A percentile compares a stretch with the other conserved stretches of the same genome.
Evolutionary conservation across 306 rosid species (phyloP).

Genomic region (Casuarina equisetifolia): DNA sequence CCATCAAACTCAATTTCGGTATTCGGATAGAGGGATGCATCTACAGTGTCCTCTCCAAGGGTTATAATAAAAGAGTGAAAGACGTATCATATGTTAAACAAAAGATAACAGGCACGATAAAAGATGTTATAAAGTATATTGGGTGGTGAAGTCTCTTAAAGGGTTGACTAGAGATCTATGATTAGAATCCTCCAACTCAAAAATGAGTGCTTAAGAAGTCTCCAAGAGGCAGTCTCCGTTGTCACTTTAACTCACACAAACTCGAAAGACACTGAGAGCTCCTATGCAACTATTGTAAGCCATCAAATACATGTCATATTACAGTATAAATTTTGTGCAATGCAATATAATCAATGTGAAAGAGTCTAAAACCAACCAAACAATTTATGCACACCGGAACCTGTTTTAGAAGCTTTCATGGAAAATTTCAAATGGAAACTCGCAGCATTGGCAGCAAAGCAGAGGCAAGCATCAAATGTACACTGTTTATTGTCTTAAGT

Average conservation of each 20-base stretch:
- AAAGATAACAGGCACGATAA: no score
- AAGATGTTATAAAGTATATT: no score
- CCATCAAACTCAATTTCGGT: no score
- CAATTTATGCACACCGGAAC: background rate
- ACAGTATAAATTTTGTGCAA: background rate
- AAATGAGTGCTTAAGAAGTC: background rate
- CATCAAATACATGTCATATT: background rate
- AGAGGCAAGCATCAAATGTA: constrained; percentile 23
- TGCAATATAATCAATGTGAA: background rate
- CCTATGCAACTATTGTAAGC: background rate
- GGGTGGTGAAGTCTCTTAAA: no score
- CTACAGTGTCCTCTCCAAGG: no score
- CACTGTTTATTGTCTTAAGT: constrained; percentile 28
- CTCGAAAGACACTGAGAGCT: background rate
- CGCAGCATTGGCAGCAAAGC: constrained; percentile 19
- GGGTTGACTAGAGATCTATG: no score
- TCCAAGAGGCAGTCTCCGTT: background rate
- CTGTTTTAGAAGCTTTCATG: constrained; percentile 20
- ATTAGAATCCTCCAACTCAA: no score
- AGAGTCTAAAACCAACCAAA: background rate
- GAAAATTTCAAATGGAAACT: constrained; percentile 21
- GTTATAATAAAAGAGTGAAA: no score
- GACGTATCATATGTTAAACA: no score
- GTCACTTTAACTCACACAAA: background rate
- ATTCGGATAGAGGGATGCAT: no score